Percentiles rank a stretch among this genome's conserved stretches.
Evolutionary conservation across 202 grass and related monocot genomes (phyloP).

Genomic region (Schoenoplectus tabernaemontani): DNA sequence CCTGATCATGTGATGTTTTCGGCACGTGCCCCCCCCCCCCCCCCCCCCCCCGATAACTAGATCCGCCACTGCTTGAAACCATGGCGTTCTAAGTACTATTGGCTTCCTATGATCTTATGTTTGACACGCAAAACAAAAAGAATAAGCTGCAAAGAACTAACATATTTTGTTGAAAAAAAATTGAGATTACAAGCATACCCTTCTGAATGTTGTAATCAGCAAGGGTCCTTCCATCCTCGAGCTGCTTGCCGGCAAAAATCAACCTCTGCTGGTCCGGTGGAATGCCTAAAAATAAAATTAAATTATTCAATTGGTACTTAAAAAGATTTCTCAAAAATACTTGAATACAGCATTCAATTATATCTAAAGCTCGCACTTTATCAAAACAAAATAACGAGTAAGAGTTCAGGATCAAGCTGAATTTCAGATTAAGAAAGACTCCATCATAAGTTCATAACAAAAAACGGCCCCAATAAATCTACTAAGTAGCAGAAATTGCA

Average conservation of each 20-base stretch:
- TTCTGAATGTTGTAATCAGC: constrained; percentile 98
- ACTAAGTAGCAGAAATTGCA: not conserved
- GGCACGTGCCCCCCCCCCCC: too few species aligned
- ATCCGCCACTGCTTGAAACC: too few species aligned
- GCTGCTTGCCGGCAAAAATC: constrained; percentile 93
- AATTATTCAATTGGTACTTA: too few species aligned
- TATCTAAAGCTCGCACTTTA: not conserved
- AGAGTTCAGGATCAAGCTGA: not conserved
- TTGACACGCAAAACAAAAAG: not conserved
- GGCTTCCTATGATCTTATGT: not conserved
- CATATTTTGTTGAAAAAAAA: too few species aligned
- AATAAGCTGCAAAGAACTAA: too few species aligned
- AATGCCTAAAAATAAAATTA: constrained; percentile 36
- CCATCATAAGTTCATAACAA: too few species aligned
- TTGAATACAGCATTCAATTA: not conserved
- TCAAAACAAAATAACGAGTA: not conserved
- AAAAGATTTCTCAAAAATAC: too few species aligned
- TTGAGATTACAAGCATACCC: constrained; percentile 1
- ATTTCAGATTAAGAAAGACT: not conserved
- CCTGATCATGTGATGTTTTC: too few species aligned
- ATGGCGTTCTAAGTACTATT: not conserved
- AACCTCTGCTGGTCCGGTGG: constrained; percentile 93
- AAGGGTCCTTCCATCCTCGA: constrained; percentile 76
- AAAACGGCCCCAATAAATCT: not conserved
- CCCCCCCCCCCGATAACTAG: too few species aligned